A percentile compares a stretch with the other conserved stretches of the same genome.
Evolutionary conservation across 2,329 filamentous ascomycete genomes (phyloP).

Genomic region (Cylindrodendrum hubeiense): DNA sequence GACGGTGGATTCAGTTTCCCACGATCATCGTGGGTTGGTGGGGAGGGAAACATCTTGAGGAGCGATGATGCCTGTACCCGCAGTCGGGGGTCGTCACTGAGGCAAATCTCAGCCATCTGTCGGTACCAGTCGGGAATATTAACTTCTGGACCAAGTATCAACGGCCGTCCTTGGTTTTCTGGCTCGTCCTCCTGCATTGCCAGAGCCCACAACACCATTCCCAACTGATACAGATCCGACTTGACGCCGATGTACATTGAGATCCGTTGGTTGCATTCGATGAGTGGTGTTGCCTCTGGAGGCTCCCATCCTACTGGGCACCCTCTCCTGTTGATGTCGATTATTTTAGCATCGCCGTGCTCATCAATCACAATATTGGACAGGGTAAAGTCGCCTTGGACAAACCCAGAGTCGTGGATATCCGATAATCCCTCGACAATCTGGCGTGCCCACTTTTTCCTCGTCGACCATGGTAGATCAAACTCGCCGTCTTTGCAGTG

Average conservation of each 20-base stretch:
- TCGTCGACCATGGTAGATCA: conserved; percentile 74
- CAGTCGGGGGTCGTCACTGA: conserved; percentile 79
- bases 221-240: conserved; percentile 94
- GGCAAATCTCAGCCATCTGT: conserved; percentile 79
- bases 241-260: conserved; percentile 99
- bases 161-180: conserved; percentile 79
- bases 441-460: conserved; percentile 90
- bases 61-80: conserved; percentile 81
- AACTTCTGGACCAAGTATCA: conserved; percentile 69
- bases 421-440: conserved; percentile 91
- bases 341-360: conserved; percentile 90
- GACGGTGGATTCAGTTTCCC: conserved; percentile 45
- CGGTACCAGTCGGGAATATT: conserved; percentile 85
- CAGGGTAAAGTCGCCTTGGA: conserved; percentile 96
- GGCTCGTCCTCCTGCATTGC: conserved; percentile 92
- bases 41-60: conserved; percentile 73
- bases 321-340: conserved; percentile 97
- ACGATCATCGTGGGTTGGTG: conserved; percentile 26
- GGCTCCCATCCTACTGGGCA: conserved; percentile 98
- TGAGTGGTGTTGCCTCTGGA: conserved; percentile 87
- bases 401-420: conserved; percentile 95
- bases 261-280: conserved; percentile 89
- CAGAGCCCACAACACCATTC: conserved; percentile 96
- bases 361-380: conserved; percentile 96
- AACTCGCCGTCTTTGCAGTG: conserved; percentile 69